Conservation (phyloP, 2,329 filamentous ascomycete genomes). For the Trichoderma simmonsii region DNA sequence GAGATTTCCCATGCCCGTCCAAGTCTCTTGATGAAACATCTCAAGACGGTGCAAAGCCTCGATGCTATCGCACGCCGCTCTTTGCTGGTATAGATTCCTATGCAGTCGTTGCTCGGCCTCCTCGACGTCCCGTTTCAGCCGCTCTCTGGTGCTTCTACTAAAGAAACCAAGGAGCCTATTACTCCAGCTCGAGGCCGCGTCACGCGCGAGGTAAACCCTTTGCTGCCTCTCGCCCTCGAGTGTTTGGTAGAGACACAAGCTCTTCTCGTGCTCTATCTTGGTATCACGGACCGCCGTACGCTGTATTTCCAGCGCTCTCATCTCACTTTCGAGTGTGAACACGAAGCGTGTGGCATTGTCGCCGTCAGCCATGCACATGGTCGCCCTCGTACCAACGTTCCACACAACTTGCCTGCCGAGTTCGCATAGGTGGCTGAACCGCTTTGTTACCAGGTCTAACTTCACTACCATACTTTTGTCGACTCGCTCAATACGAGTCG, state of each 20-base stretch:
- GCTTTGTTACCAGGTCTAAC: not conserved
- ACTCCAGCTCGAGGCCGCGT: not conserved
- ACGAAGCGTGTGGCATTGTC: not conserved
- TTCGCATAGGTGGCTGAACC: not conserved
- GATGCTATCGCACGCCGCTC: not conserved
- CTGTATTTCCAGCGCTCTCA: not conserved
- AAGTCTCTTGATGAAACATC: not conserved
- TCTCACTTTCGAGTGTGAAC: not conserved
- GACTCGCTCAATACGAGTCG: not conserved
- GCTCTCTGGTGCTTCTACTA: not conserved
- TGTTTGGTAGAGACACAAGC: not conserved
- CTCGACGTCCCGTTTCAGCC: not conserved
- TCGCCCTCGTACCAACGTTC: not conserved
- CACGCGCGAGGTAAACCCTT: not conserved
- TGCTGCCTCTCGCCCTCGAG: not conserved
- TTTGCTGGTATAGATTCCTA: not conserved
- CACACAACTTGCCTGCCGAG: not conserved
- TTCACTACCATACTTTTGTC: not conserved
- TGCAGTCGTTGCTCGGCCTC: not conserved
- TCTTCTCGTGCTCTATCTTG: not conserved
- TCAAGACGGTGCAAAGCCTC: not conserved
- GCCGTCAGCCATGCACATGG: not conserved
- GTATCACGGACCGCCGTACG: not conserved
- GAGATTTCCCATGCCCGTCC: not conserved
- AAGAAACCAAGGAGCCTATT: not conserved